Percentiles rank a stretch among this genome's conserved stretches.
phyloP scores from a whole-genome alignment of 192 early-diverging fungal species.

The Coemansia sp. region DNA sequence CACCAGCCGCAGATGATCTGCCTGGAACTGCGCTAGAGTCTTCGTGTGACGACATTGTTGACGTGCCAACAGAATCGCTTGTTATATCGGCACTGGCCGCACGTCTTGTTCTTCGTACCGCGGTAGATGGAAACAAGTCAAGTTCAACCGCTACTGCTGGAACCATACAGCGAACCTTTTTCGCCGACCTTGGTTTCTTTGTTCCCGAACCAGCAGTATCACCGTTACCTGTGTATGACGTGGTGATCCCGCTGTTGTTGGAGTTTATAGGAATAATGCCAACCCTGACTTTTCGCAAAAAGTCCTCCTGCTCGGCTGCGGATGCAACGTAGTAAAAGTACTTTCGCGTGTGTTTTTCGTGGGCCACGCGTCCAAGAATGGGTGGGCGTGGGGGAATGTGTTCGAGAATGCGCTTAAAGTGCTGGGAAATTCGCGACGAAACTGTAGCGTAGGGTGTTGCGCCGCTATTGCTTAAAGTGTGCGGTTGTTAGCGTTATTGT shows the following conservation, averaged over 20 bases:
- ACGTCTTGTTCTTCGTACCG: slow-evolving; percentile 24
- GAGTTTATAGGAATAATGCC: slow-evolving; percentile 40
- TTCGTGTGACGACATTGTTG: neutral
- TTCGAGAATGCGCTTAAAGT: slow-evolving; percentile 80
- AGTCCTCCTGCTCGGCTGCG: slow-evolving; percentile 46
- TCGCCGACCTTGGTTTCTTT: slow-evolving; percentile 17
- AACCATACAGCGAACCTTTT: slow-evolving; percentile 50
- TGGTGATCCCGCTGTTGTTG: slow-evolving; percentile 3
- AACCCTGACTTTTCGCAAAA: slow-evolving; percentile 36
- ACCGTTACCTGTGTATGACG: slow-evolving; percentile 2
- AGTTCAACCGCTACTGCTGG: slow-evolving; percentile 47
- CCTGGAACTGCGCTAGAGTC: neutral
- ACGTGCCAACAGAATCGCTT: neutral
- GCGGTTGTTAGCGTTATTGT: neutral
- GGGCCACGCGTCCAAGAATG: slow-evolving; percentile 68
- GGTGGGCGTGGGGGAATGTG: slow-evolving; percentile 73
- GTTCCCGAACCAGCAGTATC: neutral
- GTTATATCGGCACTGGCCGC: slow-evolving; percentile 36
- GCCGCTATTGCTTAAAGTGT: slow-evolving; percentile 51
- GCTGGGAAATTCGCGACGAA: slow-evolving; percentile 86
- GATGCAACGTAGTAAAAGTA: slow-evolving; percentile 77
- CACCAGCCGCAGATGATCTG: neutral
- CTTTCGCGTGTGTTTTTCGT: slow-evolving; percentile 70
- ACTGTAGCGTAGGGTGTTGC: slow-evolving; percentile 87
- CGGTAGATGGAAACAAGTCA: slow-evolving; percentile 19